phyloP scores from a whole-genome alignment of 371 early-diverging fungal genomes.

The Apophysomyces sp. region DNA sequence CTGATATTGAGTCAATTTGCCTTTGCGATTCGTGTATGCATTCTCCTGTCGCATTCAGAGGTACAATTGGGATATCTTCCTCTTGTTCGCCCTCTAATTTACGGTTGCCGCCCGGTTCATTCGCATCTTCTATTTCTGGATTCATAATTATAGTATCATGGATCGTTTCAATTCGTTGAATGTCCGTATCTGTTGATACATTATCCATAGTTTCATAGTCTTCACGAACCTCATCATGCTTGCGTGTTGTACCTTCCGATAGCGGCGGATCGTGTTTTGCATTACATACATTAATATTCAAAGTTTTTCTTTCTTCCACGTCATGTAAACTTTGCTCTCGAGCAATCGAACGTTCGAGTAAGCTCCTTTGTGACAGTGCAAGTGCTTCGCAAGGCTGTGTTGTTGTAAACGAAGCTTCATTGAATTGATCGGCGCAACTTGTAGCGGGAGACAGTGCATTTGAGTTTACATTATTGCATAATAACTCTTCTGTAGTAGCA shows the following conservation, averaged over 20 bases:
- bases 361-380: too few relatives aligned
- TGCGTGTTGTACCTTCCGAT: too few relatives aligned
- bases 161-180: background rate
- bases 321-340: too few relatives aligned
- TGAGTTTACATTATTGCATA: background rate
- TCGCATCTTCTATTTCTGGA: background rate
- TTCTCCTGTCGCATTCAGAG: background rate
- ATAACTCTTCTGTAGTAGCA: background rate
- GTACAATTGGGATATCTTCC: background rate
- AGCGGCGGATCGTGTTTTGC: too few relatives aligned
- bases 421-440: too few relatives aligned
- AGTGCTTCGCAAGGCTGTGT: too few relatives aligned
- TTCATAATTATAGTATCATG: background rate
- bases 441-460: too few relatives aligned
- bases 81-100: background rate
- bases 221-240: too few relatives aligned
- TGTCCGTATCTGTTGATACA: background rate
- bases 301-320: too few relatives aligned
- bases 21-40: background rate
- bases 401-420: too few relatives aligned
- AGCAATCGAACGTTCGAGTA: too few relatives aligned
- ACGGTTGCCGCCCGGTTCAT: background rate
- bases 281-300: too few relatives aligned
- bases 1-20: background rate
- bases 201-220: background rate